Percentiles rank a stretch among this genome's conserved stretches.
These are phyloP conservation scores for Mucor saturninus DNA, from an alignment of 371 early-diverging fungal genomes.

Conservation along the genomic window DNA sequence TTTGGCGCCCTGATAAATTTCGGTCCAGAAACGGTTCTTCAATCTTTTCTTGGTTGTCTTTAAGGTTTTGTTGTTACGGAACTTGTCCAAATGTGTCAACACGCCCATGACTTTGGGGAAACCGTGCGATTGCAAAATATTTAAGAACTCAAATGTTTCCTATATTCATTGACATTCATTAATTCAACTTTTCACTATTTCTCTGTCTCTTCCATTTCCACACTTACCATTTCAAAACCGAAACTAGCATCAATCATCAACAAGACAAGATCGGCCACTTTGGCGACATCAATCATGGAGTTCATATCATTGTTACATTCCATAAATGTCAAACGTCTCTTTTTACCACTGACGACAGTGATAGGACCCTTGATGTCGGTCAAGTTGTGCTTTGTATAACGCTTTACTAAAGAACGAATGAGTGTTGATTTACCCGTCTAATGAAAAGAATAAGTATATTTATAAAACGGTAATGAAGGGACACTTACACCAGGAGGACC, in stretches of 20 bases:
- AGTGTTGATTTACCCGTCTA: slow-evolving; percentile 94
- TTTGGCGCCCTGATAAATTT: slow-evolving; percentile 97
- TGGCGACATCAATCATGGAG: slow-evolving; percentile 97
- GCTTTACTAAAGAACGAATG: slow-evolving; percentile 93
- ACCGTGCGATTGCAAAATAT: slow-evolving; percentile 96
- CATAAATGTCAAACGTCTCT: slow-evolving; percentile 94
- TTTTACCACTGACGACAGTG: slow-evolving; percentile 95
- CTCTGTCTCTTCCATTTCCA: no score
- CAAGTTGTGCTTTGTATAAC: slow-evolving; percentile 93
- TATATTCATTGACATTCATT: slow-evolving; percentile 11
- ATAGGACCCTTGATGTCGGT: slow-evolving; percentile 94
- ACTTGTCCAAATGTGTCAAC: slow-evolving; percentile 92
- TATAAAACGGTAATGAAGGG: background rate
- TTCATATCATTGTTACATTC: slow-evolving; percentile 97
- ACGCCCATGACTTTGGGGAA: slow-evolving; percentile 98
- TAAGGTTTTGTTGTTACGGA: slow-evolving; percentile 89
- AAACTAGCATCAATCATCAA: slow-evolving; percentile 95
- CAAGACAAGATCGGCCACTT: slow-evolving; percentile 97
- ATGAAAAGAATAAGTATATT: slow-evolving; percentile 1
- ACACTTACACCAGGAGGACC: slow-evolving; percentile 91
- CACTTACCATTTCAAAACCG: slow-evolving; percentile 95
- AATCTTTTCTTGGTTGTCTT: slow-evolving; percentile 90
- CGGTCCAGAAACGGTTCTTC: slow-evolving; percentile 99
- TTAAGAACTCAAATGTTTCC: slow-evolving; percentile 99
- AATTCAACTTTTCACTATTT: no score